Percentiles rank a stretch among this genome's conserved stretches.
These are phyloP conservation scores for Bipolaris oryzae DNA, from an alignment of 2,329 filamentous ascomycete species.

Conservation along the genomic window DNA sequence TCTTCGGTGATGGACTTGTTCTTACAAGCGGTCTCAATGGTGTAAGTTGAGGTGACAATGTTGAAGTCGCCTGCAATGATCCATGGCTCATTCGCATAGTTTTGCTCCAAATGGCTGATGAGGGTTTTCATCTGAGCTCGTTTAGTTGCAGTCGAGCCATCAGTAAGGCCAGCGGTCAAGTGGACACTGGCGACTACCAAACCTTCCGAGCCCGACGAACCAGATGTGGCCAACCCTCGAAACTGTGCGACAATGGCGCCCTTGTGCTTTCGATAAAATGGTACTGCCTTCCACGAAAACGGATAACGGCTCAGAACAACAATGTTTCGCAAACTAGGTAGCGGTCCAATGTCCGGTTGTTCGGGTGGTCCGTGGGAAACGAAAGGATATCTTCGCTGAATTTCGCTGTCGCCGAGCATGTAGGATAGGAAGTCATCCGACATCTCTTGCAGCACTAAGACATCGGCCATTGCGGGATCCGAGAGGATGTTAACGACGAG, in stretches of 20 bases:
- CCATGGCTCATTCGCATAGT: conserved; percentile 56
- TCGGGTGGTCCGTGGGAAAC: conserved; percentile 63
- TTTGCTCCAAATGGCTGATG: conserved; percentile 52
- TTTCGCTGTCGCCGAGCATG: conserved; percentile 55
- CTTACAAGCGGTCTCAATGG: conserved; percentile 60
- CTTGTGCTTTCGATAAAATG: conserved; percentile 63
- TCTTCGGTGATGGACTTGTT: conserved; percentile 61
- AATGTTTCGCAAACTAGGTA: conserved; percentile 66
- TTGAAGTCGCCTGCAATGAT: conserved; percentile 70
- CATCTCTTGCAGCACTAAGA: conserved; percentile 64
- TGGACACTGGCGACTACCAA: conserved; percentile 65
- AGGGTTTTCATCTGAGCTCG: conserved; percentile 62
- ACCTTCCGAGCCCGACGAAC: conserved; percentile 26
- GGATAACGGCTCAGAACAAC: conserved; percentile 63
- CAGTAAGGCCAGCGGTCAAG: conserved; percentile 65
- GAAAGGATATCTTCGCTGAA: conserved; percentile 61
- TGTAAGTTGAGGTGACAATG: conserved; percentile 63
- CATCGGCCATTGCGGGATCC: conserved; percentile 42
- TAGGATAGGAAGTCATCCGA: conserved; percentile 67
- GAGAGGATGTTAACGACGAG: conserved; percentile 46
- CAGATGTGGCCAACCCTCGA: conserved; percentile 39
- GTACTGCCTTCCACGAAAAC: conserved; percentile 63
- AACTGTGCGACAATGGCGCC: conserved; percentile 60
- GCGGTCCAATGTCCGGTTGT: conserved; percentile 59
- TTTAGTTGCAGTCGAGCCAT: conserved; percentile 64